Conservation (phyloP, 257 asterid species). For the Capsicum pubescens region DNA sequence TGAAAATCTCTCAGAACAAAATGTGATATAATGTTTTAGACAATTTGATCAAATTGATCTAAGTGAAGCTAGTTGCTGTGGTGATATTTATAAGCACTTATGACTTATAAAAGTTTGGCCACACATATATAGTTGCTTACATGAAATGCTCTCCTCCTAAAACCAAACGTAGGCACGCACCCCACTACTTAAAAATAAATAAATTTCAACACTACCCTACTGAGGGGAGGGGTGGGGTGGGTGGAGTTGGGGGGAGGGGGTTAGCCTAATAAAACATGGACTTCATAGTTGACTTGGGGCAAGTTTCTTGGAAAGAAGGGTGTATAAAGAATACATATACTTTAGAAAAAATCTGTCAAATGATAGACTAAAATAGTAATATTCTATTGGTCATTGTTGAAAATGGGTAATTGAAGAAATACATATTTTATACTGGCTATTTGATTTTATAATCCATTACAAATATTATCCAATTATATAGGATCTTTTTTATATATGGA, state of each 20-base stretch:
- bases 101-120: neutral
- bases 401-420: neutral
- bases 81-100: neutral
- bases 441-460: neutral
- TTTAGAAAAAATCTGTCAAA: neutral
- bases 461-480: neutral
- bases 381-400: neutral
- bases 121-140: neutral
- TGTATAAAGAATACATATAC: conserved; percentile 12
- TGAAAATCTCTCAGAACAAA: neutral
- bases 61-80: neutral
- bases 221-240: neutral
- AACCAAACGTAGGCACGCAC: neutral
- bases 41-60: neutral
- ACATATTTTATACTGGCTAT: neutral
- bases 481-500: neutral
- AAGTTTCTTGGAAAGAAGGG: conserved; percentile 30
- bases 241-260: neutral
- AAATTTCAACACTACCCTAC: neutral
- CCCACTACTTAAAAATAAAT: neutral
- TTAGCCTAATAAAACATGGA: conserved; percentile 19
- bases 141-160: neutral
- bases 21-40: neutral
- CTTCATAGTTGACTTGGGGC: conserved; percentile 39
- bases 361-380: neutral